Base-by-base conservation (phyloP, 208 protist genomes). In the Herpetomonas tarakana region DNA sequence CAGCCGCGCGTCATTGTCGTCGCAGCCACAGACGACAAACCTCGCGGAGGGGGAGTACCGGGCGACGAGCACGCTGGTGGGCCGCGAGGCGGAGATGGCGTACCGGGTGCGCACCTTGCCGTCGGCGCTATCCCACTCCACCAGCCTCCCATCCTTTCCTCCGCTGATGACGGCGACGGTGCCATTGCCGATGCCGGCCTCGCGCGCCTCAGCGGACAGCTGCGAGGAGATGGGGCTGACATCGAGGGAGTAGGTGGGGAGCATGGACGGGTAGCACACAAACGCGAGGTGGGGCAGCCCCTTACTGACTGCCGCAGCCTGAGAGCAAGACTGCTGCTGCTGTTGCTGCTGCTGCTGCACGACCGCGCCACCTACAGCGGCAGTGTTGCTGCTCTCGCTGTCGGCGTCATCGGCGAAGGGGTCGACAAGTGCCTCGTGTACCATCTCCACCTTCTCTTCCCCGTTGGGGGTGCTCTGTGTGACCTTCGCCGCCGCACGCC, bases 401-500 rank as follows among this genome's bases (percentile, higher is more conserved):
- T 39, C 45, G 16, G 65, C 71, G 0, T 68, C 59, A 1, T 65
- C 51, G 28, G 59, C 62, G 53, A 90, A 86, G 7, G 83, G 83
- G 47, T 90, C 83, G 3, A 66, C 47, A 19, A 67, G 26, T 16
- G 38, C 30, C 27, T 52, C 35, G 19, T 31, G 45, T 3, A 58
- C 57, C 61, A 76, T 71, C n/a, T 55, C 51, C 27, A 67, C 6
- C 31, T 45, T 72, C 21, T 54, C 24, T 45, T 64, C 58, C 2
- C 76, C 76, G 0, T 62, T 78, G n/a, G 27, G 27, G 2, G 80
- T 65, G 28, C 71, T 68, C 1, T 35, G 68, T 28, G 24, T 69
- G 24, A 58, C 45, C 44, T 86, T 68, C 30, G 79, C 58, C 18
- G 66, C 66, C 24, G 69, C 78, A 2, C 81, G 71, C 62, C 75